Percentiles rank a stretch among this genome's conserved stretches.
Conservation (phyloP, 345 rosid genomes). For the Psidium friedrichsthalianum region DNA sequence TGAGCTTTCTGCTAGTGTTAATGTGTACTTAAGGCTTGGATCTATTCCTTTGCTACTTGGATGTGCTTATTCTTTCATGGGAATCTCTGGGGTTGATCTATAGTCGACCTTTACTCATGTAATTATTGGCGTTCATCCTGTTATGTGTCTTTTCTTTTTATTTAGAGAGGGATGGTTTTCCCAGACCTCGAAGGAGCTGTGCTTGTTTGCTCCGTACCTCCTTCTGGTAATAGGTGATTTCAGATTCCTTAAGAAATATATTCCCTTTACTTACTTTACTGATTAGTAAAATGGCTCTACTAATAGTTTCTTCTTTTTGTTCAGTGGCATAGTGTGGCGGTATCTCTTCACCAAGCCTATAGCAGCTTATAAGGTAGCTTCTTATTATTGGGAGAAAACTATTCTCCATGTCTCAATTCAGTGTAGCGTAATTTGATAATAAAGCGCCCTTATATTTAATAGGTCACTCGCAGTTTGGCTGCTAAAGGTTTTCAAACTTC, state of each 20-base stretch:
- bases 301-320: constrained; percentile 3
- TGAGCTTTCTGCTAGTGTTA: not conserved
- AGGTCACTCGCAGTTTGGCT: constrained; percentile 89
- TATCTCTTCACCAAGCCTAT: constrained; percentile 81
- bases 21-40: not conserved
- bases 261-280: not conserved
- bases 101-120: not conserved
- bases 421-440: not conserved
- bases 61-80: not conserved
- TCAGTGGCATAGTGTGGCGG: constrained; percentile 78
- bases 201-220: constrained; percentile 84
- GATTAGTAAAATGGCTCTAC: not conserved
- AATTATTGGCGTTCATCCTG: not conserved
- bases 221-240: constrained; percentile 84
- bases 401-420: not conserved
- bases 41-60: not conserved
- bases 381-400: not conserved
- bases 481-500: constrained; percentile 81
- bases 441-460: not conserved
- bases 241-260: not conserved
- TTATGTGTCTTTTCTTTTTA: not conserved
- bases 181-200: constrained; percentile 64
- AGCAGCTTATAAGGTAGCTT: constrained; percentile 70
- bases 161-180: constrained; percentile 23
- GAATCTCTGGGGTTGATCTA: not conserved